Conservation (phyloP, 805 yeast species). For the Saturnispora saitoi region DNA sequence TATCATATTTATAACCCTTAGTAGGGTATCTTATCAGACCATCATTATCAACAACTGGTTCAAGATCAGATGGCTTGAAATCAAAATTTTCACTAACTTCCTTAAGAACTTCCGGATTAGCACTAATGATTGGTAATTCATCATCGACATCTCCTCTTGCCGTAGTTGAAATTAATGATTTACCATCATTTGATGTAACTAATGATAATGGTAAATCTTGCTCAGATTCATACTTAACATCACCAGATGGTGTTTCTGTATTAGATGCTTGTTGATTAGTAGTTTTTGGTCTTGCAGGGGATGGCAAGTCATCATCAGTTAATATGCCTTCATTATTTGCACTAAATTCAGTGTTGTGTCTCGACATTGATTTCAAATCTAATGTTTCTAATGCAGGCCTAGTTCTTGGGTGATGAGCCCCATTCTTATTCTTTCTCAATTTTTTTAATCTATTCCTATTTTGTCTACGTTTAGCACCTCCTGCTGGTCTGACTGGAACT, state of each 20-base stretch:
- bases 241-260: not conserved
- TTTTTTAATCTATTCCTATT: conserved; percentile 35
- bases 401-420: conserved; percentile 27
- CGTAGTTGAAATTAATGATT: conserved; percentile 7
- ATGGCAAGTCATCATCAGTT: not conserved
- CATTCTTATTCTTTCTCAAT: conserved; percentile 25
- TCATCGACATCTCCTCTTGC: conserved; percentile 9
- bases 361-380: conserved; percentile 11
- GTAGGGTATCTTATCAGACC: conserved; percentile 28
- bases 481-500: conserved; percentile 59
- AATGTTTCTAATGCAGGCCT: conserved; percentile 23
- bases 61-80: conserved; percentile 20
- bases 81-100: conserved; percentile 16
- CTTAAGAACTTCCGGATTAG: conserved; percentile 11
- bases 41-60: conserved; percentile 29
- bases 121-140: conserved; percentile 10
- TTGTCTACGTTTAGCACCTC: conserved; percentile 56
- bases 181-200: conserved; percentile 13
- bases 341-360: conserved; percentile 8
- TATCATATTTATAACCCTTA: conserved; percentile 62
- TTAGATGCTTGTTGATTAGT: not conserved
- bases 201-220: conserved; percentile 7
- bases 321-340: not conserved
- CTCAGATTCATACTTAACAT: not conserved
- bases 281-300: not conserved